Evolutionary conservation across 306 rosid species (phyloP).

Genomic region (Coriaria nepalensis): DNA sequence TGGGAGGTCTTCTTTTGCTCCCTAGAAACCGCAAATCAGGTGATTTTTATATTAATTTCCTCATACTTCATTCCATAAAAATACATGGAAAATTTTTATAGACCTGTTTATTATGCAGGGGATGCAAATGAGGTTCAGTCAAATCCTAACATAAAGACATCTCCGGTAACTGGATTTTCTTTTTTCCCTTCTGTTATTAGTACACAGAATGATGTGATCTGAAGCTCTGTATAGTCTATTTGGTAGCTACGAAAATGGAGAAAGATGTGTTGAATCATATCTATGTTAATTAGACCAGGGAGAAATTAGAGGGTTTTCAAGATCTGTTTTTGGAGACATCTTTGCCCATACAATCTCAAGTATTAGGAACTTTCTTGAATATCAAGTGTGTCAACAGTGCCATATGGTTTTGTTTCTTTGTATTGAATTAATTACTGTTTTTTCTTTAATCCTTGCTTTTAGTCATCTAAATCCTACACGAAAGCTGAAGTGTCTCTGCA

Average conservation of each 20-base stretch:
- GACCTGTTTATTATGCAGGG: conserved; percentile 26
- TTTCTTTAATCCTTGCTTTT: conserved; percentile 19
- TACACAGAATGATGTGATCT: not conserved
- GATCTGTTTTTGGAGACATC: too few relatives aligned
- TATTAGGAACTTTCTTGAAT: too few relatives aligned
- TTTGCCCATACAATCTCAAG: too few relatives aligned
- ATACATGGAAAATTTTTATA: not conserved
- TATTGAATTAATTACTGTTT: not conserved
- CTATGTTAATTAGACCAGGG: too few relatives aligned
- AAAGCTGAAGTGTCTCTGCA: conserved; percentile 58
- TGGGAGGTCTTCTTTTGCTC: conserved; percentile 31
- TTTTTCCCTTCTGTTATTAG: not conserved
- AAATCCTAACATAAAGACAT: conserved; percentile 34
- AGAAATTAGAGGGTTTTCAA: too few relatives aligned
- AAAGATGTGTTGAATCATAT: too few relatives aligned
- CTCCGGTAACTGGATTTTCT: not conserved
- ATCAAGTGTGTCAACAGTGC: too few relatives aligned
- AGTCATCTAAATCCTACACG: conserved; percentile 47
- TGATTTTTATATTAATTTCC: conserved; percentile 3
- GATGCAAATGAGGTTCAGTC: conserved; percentile 18
- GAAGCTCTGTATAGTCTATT: not conserved
- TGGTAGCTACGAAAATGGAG: not conserved
- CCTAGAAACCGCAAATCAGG: conserved; percentile 33
- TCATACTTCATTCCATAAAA: not conserved
- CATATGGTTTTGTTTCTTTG: too few relatives aligned